Base-by-base conservation (phyloP, 148 eudicot species). In the Rhododendron ovatum region DNA sequence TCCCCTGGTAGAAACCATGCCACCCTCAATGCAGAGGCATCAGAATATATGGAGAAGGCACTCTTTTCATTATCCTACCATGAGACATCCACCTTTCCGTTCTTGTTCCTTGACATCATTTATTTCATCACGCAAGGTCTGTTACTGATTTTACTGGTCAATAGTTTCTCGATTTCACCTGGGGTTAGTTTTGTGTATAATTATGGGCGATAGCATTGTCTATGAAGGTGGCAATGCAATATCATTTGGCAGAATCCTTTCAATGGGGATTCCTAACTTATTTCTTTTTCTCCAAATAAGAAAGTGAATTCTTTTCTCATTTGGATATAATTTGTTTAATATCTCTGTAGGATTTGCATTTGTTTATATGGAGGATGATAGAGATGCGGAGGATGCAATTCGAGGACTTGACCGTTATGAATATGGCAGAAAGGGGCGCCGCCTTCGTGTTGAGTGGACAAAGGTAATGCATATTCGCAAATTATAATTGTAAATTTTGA, bases 371-470 rank as follows among this genome's bases (percentile, higher is more conserved):
- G 96, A 93, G 13, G 96, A 95, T 90, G 98, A 94, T 69, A 89
- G 96, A 84, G 98, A 96, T 93, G 98, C 98, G 28, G 95, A 93
- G 83, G 95, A 93, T 93, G 98, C 98, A 55, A 96, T 96, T 71
- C 90, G 95, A 78, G 93, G 89, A 22, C 96, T 96, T 85, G 98
- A 96, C 85, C 90, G 93, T 6, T 86, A 90, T 15, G 96, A 95
- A 88, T 96, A 92, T 91, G 98, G 98, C 50, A 93, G 98, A 86
- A 96, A 94, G 86, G 98, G 98, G 12, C 93, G 98, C 35, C 92
- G 95, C n/a, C 96, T 96, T 88, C 96, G 95, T 85, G 96, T 96
- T 77, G 98, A 96, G 88, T 96, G 98, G 98, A 93, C 98, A 15
- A 96, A 95, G 98, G 98, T 95, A 85, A 76, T 84, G 28, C 30